Conservation (phyloP, 2,329 filamentous ascomycete species). For the Colletotrichum lentis region DNA sequence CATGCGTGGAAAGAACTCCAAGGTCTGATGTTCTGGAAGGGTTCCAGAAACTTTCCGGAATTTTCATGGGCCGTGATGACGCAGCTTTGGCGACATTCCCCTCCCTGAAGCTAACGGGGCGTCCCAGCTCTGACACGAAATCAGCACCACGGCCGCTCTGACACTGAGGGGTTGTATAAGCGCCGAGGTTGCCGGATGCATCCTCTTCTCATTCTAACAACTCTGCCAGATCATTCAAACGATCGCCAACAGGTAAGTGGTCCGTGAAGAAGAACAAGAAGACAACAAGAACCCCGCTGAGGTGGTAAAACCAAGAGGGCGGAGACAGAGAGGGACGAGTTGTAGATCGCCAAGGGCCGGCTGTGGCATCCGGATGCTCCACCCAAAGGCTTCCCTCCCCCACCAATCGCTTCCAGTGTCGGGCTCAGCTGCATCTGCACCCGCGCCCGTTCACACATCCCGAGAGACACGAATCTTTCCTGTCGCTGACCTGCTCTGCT, state of each 20-base stretch:
- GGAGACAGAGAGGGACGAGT: background rate
- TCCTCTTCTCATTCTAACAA: background rate
- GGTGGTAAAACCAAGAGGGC: too few relatives aligned
- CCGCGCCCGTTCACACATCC: background rate
- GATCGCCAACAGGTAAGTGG: background rate
- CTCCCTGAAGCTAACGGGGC: slow-evolving; percentile 1
- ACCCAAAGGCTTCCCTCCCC: slow-evolving; percentile 14
- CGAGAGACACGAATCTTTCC: slow-evolving; percentile 3
- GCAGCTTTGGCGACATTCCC: background rate
- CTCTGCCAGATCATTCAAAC: background rate
- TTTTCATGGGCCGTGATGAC: slow-evolving; percentile 1
- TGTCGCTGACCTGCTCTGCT: background rate
- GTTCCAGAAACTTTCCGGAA: background rate
- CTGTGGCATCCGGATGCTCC: slow-evolving; percentile 29
- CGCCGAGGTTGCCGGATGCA: background rate
- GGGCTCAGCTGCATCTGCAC: slow-evolving; percentile 25
- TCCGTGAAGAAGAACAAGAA: background rate
- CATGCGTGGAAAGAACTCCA: background rate
- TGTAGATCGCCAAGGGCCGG: slow-evolving; percentile 26
- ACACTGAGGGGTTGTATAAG: background rate
- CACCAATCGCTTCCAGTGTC: slow-evolving; percentile 21
- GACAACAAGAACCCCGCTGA: background rate
- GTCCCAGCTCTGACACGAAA: slow-evolving; percentile 1
- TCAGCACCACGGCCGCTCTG: background rate
- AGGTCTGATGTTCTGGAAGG: background rate